Evolutionary conservation across 176 grass and related monocot genomes (phyloP).

Genomic region (Oryza glaberrima): DNA sequence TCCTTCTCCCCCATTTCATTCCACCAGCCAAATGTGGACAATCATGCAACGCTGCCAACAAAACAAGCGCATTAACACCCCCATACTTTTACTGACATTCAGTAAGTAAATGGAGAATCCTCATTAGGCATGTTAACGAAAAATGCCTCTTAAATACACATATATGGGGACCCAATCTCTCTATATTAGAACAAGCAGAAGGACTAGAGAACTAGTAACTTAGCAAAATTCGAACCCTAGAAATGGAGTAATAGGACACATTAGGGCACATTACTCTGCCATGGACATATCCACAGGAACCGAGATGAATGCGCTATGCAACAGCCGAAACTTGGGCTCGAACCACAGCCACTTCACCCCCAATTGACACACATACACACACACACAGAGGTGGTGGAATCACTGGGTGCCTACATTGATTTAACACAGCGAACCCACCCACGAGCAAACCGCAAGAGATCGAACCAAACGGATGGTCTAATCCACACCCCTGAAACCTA

Average conservation of each 20-base stretch:
- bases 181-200: conserved; percentile 21
- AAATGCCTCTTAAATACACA: too few species aligned
- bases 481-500: background rate
- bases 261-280: background rate
- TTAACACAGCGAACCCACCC: background rate
- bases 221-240: background rate
- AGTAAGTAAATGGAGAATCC: background rate
- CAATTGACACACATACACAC: background rate
- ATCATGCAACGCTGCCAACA: conserved; percentile 16
- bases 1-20: conserved; percentile 57
- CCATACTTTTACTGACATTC: background rate
- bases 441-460: background rate
- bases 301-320: conserved; percentile 2
- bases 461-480: background rate
- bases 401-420: background rate
- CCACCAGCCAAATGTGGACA: conserved; percentile 12
- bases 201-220: conserved; percentile 7
- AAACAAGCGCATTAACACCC: conserved; percentile 20
- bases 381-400: background rate
- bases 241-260: background rate
- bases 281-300: background rate
- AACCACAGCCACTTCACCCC: background rate
- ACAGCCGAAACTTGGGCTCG: background rate
- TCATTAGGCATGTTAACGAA: too few species aligned
- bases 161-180: background rate